Base-by-base conservation (phyloP, 306 rosid species). In the Chamaecrista fasciculata region DNA sequence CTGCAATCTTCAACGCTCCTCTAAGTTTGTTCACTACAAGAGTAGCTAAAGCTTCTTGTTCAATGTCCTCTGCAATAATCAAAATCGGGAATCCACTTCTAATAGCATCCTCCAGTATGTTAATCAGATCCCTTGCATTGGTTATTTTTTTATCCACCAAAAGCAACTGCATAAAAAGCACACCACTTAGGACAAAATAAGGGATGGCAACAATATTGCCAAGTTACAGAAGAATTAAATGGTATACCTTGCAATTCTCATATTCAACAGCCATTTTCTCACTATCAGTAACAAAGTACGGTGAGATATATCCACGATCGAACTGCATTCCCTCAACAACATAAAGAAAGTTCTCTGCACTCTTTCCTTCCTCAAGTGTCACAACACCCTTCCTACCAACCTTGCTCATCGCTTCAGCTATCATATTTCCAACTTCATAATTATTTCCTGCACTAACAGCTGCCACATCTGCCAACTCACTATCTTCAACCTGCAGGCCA, bases 301-400 rank as follows among this genome's bases (percentile, higher is more conserved):
- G 99, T 1, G 99, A 95, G 74, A 91, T 91, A 40, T 91, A 95
- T 59, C 99, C 99, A 15, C 99, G 94, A 71, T 95, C 99, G n/a
- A 95, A 95, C 70, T 95, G 99, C 99, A 95, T 95, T 33, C 99
- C 99, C 74, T 95, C 99, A 15, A 95, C 99, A 63, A 95, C 99
- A 74, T 95, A 95, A 5, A 95, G 87, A 61, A 62, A 65, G 78
- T 95, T 95, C 52, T 95, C 99, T 2, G 99, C 99, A 79, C 99
- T 95, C 75, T 83, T 95, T 62, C 97, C 99, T 86, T 95, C 99
- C 71, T 95, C 99, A 20, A 95, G 95, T 19, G 99, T 95, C 78
- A 95, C 99, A 8, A 95, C 99, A 74, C 99, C 99, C 90, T 87
- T 91, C 43, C 99, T 80, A 24, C 99, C 99, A 74, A 95, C 99